phyloP scores from a whole-genome alignment of 176 grass and related monocot species.

The Oryza coarctata region DNA sequence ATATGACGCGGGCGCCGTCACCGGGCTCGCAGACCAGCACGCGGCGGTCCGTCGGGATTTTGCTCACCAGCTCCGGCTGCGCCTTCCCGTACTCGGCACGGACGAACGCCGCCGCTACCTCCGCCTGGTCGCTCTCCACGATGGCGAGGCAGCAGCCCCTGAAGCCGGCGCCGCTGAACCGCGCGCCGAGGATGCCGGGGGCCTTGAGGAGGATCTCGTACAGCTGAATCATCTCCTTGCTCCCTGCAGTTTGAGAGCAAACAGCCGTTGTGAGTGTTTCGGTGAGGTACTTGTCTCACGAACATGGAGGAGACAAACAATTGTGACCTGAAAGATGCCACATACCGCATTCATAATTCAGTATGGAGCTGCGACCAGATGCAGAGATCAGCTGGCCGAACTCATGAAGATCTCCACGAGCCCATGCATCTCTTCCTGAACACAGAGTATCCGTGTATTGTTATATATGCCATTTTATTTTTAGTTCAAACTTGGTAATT shows the following conservation, averaged over 20 bases:
- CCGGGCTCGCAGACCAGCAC: conserved; percentile 78
- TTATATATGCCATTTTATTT: neutral
- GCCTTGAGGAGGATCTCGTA: conserved; percentile 89
- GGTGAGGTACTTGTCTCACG: neutral
- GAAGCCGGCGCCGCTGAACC: conserved; percentile 95
- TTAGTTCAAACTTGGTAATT: neutral
- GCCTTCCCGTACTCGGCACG: conserved; percentile 60
- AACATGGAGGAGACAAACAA: neutral
- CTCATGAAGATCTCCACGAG: conserved; percentile 68
- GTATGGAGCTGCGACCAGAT: conserved; percentile 85
- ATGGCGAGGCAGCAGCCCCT: conserved; percentile 92
- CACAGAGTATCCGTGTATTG: neutral
- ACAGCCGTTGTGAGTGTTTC: neutral
- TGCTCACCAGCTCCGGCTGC: conserved; percentile 64
- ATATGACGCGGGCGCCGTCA: conserved; percentile 56
- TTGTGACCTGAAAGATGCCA: neutral
- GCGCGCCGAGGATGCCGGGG: conserved; percentile 75
- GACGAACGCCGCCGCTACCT: conserved; percentile 64
- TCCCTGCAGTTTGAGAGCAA: conserved; percentile 39
- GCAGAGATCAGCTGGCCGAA: conserved; percentile 71
- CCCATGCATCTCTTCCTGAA: conserved; percentile 72
- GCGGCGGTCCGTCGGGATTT: conserved; percentile 53
- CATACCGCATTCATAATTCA: conserved; percentile 94
- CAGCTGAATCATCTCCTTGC: conserved; percentile 90
- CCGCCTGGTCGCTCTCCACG: conserved; percentile 44